These are phyloP conservation scores for Eudorina sp. DNA, from an alignment of 139 green algal genomes.

Conservation along the genomic window DNA sequence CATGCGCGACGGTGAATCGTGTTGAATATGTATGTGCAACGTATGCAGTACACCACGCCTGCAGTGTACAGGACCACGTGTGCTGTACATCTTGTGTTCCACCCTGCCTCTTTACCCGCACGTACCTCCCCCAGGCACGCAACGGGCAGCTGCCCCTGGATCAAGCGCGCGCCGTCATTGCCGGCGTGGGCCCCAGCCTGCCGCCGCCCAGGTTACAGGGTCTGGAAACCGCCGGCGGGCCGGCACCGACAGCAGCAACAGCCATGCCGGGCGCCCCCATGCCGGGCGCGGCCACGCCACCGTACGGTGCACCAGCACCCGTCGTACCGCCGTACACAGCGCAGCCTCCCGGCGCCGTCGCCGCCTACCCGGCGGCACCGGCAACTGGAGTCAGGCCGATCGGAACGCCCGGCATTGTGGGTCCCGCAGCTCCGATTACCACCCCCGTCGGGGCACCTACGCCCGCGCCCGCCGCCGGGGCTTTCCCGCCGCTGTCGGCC, in stretches of 20 bases:
- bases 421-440: not conserved
- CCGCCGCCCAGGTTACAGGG: slow-evolving; percentile 71
- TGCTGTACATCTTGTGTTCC: too few species aligned
- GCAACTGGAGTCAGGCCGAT: not conserved
- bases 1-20: too few species aligned
- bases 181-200: slow-evolving; percentile 72
- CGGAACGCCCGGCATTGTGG: not conserved
- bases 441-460: too few species aligned
- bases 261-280: not conserved
- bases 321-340: slow-evolving; percentile 21
- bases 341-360: slow-evolving; percentile 36
- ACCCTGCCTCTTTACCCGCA: not conserved
- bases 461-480: not conserved
- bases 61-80: not conserved
- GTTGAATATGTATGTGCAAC: too few species aligned
- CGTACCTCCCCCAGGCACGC: not conserved
- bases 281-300: not conserved
- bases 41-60: not conserved
- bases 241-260: not conserved
- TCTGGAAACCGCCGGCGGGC: slow-evolving; percentile 29
- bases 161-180: slow-evolving; percentile 67
- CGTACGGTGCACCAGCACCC: slow-evolving; percentile 47
- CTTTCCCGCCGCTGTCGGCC: slow-evolving; percentile 68
- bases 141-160: slow-evolving; percentile 64
- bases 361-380: not conserved